These are phyloP conservation scores for Plantago major DNA, from an alignment of 257 asterid species.

Conservation along the genomic window DNA sequence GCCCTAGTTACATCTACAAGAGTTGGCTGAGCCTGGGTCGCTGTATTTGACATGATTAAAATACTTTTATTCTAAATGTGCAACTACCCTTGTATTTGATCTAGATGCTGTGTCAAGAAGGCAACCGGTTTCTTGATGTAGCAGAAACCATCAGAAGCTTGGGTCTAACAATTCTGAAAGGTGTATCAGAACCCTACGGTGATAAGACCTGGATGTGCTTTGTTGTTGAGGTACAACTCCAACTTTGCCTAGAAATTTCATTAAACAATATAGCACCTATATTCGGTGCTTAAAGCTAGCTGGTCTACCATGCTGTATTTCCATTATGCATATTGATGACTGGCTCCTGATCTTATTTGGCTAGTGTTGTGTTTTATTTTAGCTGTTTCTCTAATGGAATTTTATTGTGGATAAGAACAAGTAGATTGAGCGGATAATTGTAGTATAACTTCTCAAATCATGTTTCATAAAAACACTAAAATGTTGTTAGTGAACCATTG, in stretches of 20 bases:
- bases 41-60: not conserved
- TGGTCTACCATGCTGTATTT: not conserved
- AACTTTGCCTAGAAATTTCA: not conserved
- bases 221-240: conserved; percentile 77
- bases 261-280: not conserved
- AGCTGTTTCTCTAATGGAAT: no score
- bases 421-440: no score
- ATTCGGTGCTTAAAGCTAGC: not conserved
- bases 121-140: conserved; percentile 74
- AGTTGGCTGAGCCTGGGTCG: conserved; percentile 3
- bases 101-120: conserved; percentile 74
- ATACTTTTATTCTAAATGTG: conserved; percentile 5
- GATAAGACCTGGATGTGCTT: conserved; percentile 75
- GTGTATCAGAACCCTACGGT: conserved; percentile 69
- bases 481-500: no score
- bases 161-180: conserved; percentile 77
- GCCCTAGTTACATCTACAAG: not conserved
- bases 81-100: conserved; percentile 17
- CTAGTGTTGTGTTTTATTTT: not conserved
- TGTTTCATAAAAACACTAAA: no score
- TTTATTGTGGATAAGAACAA: no score
- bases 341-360: not conserved
- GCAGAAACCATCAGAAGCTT: conserved; percentile 81
- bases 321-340: not conserved
- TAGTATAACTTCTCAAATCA: no score